A percentile compares a stretch with the other conserved stretches of the same genome.
Conservation (phyloP, 2,329 filamentous ascomycete species). For the Phaeosphaeriaceae sp. region DNA sequence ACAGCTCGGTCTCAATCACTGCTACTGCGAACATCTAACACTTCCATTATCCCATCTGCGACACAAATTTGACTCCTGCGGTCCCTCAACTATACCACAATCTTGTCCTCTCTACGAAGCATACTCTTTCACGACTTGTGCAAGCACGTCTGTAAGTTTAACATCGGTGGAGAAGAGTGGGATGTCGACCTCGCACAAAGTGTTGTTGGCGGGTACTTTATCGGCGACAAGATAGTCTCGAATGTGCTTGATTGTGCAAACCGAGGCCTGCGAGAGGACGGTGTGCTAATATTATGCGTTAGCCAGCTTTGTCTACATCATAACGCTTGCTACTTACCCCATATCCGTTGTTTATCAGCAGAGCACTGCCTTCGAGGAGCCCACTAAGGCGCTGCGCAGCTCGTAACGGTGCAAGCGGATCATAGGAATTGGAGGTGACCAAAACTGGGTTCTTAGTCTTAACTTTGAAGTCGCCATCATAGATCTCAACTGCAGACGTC, state of each 20-base stretch:
- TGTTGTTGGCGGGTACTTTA: background rate
- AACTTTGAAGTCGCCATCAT: constrained; percentile 13
- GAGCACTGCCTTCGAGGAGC: constrained; percentile 12
- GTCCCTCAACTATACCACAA: too few species aligned
- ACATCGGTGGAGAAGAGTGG: background rate
- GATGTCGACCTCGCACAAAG: background rate
- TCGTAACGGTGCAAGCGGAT: constrained; percentile 11
- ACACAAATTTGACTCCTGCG: too few species aligned
- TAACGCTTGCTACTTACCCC: constrained; percentile 8
- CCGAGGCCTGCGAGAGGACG: background rate
- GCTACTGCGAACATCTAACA: too few species aligned
- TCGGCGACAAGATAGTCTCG: background rate
- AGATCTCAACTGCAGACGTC: constrained; percentile 9
- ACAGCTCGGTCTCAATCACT: too few species aligned
- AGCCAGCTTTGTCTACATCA: background rate
- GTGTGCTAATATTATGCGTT: background rate
- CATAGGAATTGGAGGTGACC: constrained; percentile 9
- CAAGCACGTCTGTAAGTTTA: background rate
- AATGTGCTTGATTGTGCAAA: background rate
- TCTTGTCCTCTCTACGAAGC: background rate
- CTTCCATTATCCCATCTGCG: too few species aligned
- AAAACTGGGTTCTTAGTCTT: constrained; percentile 18
- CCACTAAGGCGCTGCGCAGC: constrained; percentile 10
- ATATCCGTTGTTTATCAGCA: constrained; percentile 17
- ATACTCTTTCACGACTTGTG: background rate